Base-by-base conservation (phyloP, 2,329 filamentous ascomycete species). In the Cladorrhinum sp. region DNA sequence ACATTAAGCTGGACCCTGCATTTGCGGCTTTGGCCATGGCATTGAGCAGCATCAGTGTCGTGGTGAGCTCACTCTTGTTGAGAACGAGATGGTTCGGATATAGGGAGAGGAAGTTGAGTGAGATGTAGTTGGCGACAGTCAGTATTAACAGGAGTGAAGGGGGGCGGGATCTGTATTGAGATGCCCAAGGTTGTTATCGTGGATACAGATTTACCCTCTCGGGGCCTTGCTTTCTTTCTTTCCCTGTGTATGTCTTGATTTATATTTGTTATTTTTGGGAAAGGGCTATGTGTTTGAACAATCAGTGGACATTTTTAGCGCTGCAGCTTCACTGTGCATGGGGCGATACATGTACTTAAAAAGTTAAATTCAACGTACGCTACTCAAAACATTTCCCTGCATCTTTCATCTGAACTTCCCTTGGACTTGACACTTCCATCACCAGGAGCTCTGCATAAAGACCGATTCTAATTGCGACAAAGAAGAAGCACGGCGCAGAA, bases 21-120 rank as follows among this genome's bases (percentile, higher is more conserved):
- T 97, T 93, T 93, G 94, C 93, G 4, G 89, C 87, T 66, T 75
- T 96, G 72, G 93, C 93, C 1, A 98, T 97, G 94, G 94, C 94
- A 24, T 75, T 93, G 73, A 96, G 92, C 74, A 94, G 90, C 73
- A 87, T 97, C 66, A 95, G 90, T 70, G 93, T 98, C 51, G 89
- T 97, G 55, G 76, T 85, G 71, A 96, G 92, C 73, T 94, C 90
- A 76, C 75, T 96, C 69, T 80, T 86, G 55, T 74, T 97, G 76
- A 84, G 87, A 71, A 56, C 54, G 30, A 14, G 51, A 52, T 20
- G 52, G 56, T 12, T 65, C 2, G 64, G 64, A 1, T 84, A 80
- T 67, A 72, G 77, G 61, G 71, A 71, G 33, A 72, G 66, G 62
- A 68, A 58, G 66, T 67, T 73, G 33, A 26, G 5, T 12, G 30